Evolutionary conservation across 2,329 filamentous ascomycete genomes (phyloP).

Genomic region (Zasmidium cellare): DNA sequence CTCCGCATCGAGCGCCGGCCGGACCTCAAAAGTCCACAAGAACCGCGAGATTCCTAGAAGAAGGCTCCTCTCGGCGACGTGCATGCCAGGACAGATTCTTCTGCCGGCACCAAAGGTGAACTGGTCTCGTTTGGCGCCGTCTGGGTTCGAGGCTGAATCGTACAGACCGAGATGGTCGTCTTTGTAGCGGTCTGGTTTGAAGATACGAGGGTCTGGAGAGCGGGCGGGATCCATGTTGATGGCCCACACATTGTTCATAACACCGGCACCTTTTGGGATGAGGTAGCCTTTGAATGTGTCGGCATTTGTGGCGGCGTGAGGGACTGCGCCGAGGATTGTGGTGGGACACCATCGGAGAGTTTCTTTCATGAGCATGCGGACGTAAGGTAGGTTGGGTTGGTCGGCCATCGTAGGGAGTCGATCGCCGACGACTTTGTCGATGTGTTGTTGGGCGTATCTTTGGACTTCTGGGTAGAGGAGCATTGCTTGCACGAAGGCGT

Average conservation of each 20-base stretch:
- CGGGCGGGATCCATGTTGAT: constrained; percentile 23
- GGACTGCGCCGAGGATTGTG: constrained; percentile 21
- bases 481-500: constrained; percentile 38
- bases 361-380: constrained; percentile 24
- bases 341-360: constrained; percentile 21
- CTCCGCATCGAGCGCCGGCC: constrained; percentile 27
- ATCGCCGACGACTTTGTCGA: constrained; percentile 23
- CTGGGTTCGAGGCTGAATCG: constrained; percentile 31
- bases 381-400: constrained; percentile 16
- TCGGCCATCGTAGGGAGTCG: constrained; percentile 23
- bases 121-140: constrained; percentile 23
- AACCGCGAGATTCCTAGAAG: constrained; percentile 43
- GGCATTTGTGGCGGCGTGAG: constrained; percentile 26
- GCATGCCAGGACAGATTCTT: constrained; percentile 33
- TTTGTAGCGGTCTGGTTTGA: constrained; percentile 28
- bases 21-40: constrained; percentile 49
- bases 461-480: constrained; percentile 22
- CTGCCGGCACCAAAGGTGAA: constrained; percentile 33
- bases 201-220: constrained; percentile 23
- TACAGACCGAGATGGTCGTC: constrained; percentile 22
- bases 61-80: constrained; percentile 30
- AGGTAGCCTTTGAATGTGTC: constrained; percentile 29
- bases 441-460: constrained; percentile 20
- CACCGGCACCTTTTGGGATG: constrained; percentile 26
- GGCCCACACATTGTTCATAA: constrained; percentile 30